These are phyloP conservation scores for Trichoderma guizhouense DNA, from an alignment of 2,329 filamentous ascomycete species.

Conservation along the genomic window DNA sequence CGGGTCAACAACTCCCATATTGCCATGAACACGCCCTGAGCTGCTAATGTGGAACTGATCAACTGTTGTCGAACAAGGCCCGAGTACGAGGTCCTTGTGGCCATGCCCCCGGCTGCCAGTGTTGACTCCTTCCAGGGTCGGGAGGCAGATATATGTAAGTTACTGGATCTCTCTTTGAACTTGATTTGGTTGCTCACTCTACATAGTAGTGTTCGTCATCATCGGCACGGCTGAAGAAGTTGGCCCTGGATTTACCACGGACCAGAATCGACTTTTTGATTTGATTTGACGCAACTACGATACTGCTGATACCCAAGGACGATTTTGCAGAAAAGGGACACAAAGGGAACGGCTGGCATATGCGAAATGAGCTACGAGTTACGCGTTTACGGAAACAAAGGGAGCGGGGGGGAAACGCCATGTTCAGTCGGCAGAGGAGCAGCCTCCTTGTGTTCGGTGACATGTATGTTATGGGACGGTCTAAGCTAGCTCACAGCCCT, in stretches of 20 bases:
- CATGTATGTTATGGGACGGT: neutral
- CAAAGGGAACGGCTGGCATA: too few relatives aligned
- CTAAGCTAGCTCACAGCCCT: too few relatives aligned
- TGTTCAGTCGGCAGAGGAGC: neutral
- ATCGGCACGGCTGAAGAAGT: neutral
- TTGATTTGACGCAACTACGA: too few relatives aligned
- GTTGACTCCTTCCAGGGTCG: neutral
- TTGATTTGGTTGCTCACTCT: neutral
- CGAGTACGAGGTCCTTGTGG: neutral
- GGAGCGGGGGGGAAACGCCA: neutral
- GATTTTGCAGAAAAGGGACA: too few relatives aligned
- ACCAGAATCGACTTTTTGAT: neutral
- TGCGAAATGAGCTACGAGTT: too few relatives aligned
- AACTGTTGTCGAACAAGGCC: neutral
- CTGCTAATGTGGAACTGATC: neutral
- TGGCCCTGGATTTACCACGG: neutral
- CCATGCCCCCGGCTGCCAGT: neutral
- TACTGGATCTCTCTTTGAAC: neutral
- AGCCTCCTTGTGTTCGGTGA: neutral
- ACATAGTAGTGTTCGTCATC: neutral
- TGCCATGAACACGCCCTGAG: too few relatives aligned
- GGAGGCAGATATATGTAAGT: neutral
- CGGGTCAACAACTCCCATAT: too few relatives aligned
- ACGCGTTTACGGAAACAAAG: too few relatives aligned
- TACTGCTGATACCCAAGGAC: too few relatives aligned